Percentiles rank a stretch among this genome's conserved stretches.
Conservation (phyloP, 2,329 filamentous ascomycete species). For the Nothophaeocryptopus gaeumannii region DNA sequence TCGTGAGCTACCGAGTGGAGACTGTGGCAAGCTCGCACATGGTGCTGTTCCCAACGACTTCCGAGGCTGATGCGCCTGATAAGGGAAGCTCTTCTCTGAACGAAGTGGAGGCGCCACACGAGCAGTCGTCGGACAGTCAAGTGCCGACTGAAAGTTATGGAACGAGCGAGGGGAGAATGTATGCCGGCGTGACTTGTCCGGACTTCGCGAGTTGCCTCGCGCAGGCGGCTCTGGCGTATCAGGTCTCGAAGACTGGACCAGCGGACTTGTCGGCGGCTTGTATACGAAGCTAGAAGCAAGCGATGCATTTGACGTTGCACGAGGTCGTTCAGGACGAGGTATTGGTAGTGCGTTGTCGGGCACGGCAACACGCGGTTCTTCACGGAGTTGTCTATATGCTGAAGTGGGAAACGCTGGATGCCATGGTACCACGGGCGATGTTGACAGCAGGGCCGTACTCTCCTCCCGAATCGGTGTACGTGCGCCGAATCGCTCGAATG, state of each 20-base stretch:
- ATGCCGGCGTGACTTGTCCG: constrained; percentile 61
- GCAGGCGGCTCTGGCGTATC: constrained; percentile 35
- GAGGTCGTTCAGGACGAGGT: constrained; percentile 43
- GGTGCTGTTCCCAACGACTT: constrained; percentile 62
- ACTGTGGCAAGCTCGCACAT: constrained; percentile 46
- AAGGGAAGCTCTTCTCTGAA: constrained; percentile 62
- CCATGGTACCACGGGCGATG: constrained; percentile 59
- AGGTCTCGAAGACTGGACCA: constrained; percentile 61
- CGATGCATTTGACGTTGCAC: constrained; percentile 57
- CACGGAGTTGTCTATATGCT: constrained; percentile 30
- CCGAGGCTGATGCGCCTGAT: constrained; percentile 75
- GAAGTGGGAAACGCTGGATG: constrained; percentile 46
- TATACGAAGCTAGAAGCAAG: constrained; percentile 77
- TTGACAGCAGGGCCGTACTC: constrained; percentile 35
- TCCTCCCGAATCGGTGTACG: constrained; percentile 15
- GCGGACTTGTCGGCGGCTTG: constrained; percentile 83
- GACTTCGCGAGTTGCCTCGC: constrained; percentile 39
- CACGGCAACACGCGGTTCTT: constrained; percentile 8
- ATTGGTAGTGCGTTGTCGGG: constrained; percentile 18
- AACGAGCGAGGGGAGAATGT: constrained; percentile 66
- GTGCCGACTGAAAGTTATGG: constrained; percentile 47
- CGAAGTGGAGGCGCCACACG: constrained; percentile 46
- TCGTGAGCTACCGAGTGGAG: constrained; percentile 50
- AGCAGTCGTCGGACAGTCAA: constrained; percentile 31
- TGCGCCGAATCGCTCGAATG: constrained; percentile 20